Evolutionary conservation across 139 green algal genomes (phyloP).

Genomic region (Tetradesmus obliquus): DNA sequence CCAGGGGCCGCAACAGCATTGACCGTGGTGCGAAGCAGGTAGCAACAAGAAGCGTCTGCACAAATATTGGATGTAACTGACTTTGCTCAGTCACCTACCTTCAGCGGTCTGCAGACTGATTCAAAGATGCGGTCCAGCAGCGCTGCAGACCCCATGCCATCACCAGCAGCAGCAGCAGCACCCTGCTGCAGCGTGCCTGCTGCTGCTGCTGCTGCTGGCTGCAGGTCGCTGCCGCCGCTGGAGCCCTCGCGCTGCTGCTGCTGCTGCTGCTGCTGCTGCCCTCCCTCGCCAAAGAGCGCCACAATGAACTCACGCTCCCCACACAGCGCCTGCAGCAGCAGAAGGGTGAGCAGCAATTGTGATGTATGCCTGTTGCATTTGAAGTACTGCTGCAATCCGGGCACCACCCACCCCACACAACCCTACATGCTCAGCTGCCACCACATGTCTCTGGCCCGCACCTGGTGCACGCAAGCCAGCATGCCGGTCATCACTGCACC

Average conservation of each 20-base stretch:
- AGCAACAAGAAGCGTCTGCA: too few relatives aligned
- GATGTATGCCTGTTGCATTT: too few relatives aligned
- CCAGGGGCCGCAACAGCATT: too few relatives aligned
- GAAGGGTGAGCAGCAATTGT: neutral
- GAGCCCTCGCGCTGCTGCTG: neutral
- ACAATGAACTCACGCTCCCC: conserved; percentile 92
- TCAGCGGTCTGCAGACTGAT: conserved; percentile 94
- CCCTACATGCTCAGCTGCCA: too few relatives aligned
- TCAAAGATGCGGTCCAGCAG: conserved; percentile 96
- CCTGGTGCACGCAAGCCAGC: too few relatives aligned
- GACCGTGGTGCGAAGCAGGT: too few relatives aligned
- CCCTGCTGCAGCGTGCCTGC: conserved; percentile 16
- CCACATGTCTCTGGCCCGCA: too few relatives aligned
- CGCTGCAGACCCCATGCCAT: conserved; percentile 59
- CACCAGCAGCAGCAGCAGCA: neutral
- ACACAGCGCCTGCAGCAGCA: conserved; percentile 72
- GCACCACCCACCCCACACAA: too few relatives aligned
- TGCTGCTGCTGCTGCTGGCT: conserved; percentile 39
- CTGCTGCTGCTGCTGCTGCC: neutral
- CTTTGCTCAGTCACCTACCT: too few relatives aligned
- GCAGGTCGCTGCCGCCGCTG: neutral
- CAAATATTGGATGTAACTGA: too few relatives aligned
- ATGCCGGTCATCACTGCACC: too few relatives aligned
- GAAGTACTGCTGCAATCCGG: too few relatives aligned
- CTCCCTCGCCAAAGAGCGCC: conserved; percentile 85